Evolutionary conservation across 805 yeast species (phyloP), one percentile per base, ranked within the genome.

Genomic region (Candida sanyiensis): DNA sequence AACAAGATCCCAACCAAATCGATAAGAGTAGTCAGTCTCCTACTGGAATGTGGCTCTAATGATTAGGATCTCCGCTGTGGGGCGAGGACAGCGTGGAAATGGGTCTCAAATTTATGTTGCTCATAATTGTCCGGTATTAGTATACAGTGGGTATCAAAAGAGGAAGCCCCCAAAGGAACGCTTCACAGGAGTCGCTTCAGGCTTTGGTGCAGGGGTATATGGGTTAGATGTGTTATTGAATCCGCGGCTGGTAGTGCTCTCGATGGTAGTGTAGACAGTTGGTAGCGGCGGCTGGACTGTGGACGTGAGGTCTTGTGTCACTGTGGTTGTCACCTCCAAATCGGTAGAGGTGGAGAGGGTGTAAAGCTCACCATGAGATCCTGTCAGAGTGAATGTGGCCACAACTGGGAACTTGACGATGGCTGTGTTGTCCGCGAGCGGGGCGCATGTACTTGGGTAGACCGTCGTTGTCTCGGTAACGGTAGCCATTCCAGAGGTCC

Each of bases 251-350:
- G 28, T 9, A 1, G 43, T 39, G 19, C 22, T 35, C 12, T 31
- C 35, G 3, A 31, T 27, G 7, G 43, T 39, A 20, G 39, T 22
- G 26, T 31, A 26, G 12, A 18, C 19, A 7, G 28, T 25, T 35
- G 27, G 12, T 21, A 72, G 71, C 5, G 56, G n/a, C 64, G 19
- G 51, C 66, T 5, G 44, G 48, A 25, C 17, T 4, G 49, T 46
- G 12, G 52, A 46, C 7, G 58, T 52, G 15, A 48, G 13, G 27
- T 40, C 42, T 15, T 48, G 38, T 13, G 40, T 35, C 21, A 35
- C 34, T 2, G 59, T 53, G 7, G 49, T 38, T 7, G 56, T 52
- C 33, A 52, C 53, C 0, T 52, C 59, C 35, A 53, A 40, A 16
- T 49, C 52, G 12, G 58, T 49, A 3, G 58, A 46, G 4, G 59